Conservation (phyloP, 2,329 filamentous ascomycete genomes). For the Rhinocladiella similis region DNA sequence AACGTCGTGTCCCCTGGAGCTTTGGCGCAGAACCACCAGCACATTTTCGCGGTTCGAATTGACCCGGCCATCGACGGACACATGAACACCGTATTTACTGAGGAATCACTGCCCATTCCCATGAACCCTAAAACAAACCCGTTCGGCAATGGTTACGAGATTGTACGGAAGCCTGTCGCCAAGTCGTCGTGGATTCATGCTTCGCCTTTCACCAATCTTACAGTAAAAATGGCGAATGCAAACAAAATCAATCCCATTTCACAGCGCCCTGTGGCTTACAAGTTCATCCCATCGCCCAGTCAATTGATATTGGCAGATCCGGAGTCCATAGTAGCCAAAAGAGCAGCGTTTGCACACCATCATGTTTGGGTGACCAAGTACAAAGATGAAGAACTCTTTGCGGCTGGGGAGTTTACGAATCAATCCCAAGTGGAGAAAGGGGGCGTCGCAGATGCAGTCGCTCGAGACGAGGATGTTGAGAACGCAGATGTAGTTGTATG, state of each 20-base stretch:
- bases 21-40: constrained; percentile 69
- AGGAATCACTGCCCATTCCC: constrained; percentile 54
- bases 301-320: constrained; percentile 51
- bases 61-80: constrained; percentile 63
- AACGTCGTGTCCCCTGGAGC: constrained; percentile 66
- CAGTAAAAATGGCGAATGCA: constrained; percentile 52
- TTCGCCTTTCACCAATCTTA: constrained; percentile 47
- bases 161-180: constrained; percentile 52
- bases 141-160: constrained; percentile 60
- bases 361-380: constrained; percentile 54
- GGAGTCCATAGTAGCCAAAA: constrained; percentile 43
- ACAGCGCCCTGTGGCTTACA: constrained; percentile 48
- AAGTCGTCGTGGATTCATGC: constrained; percentile 53
- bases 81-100: constrained; percentile 54
- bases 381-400: constrained; percentile 50
- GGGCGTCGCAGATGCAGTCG: constrained; percentile 45
- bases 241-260: constrained; percentile 43
- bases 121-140: constrained; percentile 59
- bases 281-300: constrained; percentile 47
- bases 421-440: constrained; percentile 46
- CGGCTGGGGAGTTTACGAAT: constrained; percentile 50
- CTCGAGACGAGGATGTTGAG: constrained; percentile 42
- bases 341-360: constrained; percentile 51
- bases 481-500: constrained; percentile 52
- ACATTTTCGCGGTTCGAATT: constrained; percentile 66